Percentiles rank a stretch among this genome's conserved stretches.
These are phyloP conservation scores for Phytophthora cactorum DNA, from an alignment of 352 stramenopile genomes.

Conservation along the genomic window DNA sequence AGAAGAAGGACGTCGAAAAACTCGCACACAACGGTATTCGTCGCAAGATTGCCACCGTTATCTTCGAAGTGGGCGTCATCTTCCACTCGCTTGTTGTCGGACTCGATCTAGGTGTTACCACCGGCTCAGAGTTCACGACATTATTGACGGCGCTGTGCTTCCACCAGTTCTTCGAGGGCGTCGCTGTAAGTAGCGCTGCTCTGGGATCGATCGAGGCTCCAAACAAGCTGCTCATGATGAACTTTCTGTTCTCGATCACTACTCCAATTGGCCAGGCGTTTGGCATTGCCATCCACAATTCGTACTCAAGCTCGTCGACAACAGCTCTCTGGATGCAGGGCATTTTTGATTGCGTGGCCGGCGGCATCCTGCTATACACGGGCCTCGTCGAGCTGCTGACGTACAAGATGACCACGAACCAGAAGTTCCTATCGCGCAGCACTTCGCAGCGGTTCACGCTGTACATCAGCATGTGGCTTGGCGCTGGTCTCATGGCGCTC, in stretches of 20 bases:
- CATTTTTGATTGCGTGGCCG: conserved; percentile 67
- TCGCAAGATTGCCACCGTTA: conserved; percentile 48
- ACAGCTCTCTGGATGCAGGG: conserved; percentile 66
- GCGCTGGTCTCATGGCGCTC: conserved; percentile 64
- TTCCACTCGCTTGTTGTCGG: conserved; percentile 82
- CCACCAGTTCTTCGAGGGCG: conserved; percentile 81
- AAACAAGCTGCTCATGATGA: conserved; percentile 55
- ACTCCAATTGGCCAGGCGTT: conserved; percentile 61
- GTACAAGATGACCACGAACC: conserved; percentile 75
- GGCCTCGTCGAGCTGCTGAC: conserved; percentile 70
- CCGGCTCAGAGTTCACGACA: conserved; percentile 57
- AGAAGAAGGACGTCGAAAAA: conserved; percentile 19
- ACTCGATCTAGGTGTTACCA: conserved; percentile 61
- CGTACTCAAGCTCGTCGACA: conserved; percentile 55
- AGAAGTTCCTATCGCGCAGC: conserved; percentile 50
- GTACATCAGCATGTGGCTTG: conserved; percentile 55
- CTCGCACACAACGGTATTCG: conserved; percentile 21
- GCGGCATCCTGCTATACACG: conserved; percentile 77
- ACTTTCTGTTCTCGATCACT: conserved; percentile 59
- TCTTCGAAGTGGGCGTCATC: conserved; percentile 64
- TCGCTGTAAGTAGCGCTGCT: conserved; percentile 57
- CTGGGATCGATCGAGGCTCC: conserved; percentile 46
- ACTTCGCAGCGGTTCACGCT: conserved; percentile 42
- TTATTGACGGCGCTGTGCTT: conserved; percentile 71
- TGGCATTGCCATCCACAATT: conserved; percentile 58